Conservation (phyloP, 2,329 filamentous ascomycete genomes). For the Penicillium concentricum region DNA sequence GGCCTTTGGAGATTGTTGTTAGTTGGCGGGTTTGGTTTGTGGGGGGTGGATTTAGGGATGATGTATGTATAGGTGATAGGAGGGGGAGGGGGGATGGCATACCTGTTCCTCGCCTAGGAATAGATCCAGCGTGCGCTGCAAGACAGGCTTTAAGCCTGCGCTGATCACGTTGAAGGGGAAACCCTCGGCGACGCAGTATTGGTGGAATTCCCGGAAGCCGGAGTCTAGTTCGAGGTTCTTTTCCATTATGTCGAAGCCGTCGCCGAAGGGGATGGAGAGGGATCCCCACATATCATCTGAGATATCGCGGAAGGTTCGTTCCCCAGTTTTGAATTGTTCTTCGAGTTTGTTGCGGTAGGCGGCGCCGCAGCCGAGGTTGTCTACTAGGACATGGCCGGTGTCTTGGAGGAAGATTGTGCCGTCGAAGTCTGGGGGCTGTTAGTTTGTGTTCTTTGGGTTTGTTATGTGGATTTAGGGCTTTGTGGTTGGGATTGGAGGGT, state of each 20-base stretch:
- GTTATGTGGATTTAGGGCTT: background rate
- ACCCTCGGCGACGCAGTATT: constrained; percentile 61
- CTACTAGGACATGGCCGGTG: constrained; percentile 68
- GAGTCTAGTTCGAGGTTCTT: constrained; percentile 62
- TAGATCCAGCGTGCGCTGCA: constrained; percentile 61
- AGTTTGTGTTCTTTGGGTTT: background rate
- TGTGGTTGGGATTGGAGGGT: background rate
- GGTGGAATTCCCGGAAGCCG: constrained; percentile 63
- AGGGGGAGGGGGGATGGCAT: constrained; percentile 6
- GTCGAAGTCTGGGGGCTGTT: constrained; percentile 58
- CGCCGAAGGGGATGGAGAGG: constrained; percentile 64
- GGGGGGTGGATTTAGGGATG: too few relatives aligned
- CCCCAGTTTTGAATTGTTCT: constrained; percentile 63
- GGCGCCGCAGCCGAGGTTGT: constrained; percentile 62
- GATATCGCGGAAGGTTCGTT: constrained; percentile 67
- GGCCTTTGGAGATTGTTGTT: constrained; percentile 30
- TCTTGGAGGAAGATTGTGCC: constrained; percentile 72
- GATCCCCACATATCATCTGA: constrained; percentile 72
- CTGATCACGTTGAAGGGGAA: constrained; percentile 71
- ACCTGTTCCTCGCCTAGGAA: constrained; percentile 62
- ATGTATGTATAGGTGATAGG: background rate
- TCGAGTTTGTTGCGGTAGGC: constrained; percentile 58
- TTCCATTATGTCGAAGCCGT: constrained; percentile 66
- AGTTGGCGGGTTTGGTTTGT: background rate
- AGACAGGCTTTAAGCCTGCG: constrained; percentile 64